Evolutionary conservation across 306 rosid species (phyloP), one percentile per base, ranked within the genome.

Genomic region (Malus sylvestris): DNA sequence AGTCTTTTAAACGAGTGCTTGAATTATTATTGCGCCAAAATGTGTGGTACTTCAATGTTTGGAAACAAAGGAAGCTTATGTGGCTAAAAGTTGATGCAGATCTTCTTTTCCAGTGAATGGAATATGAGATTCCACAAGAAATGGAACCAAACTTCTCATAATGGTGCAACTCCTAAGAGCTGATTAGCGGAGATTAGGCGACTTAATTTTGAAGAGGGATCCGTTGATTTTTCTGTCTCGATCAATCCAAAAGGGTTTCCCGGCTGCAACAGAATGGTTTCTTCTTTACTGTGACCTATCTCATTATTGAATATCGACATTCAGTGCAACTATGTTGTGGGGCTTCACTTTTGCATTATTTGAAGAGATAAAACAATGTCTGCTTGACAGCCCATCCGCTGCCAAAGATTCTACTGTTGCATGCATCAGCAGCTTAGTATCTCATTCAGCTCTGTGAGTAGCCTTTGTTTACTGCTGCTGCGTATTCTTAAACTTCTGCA

Each of bases 341-440:
- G 71, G 60, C 35, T 58, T 45, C 60, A 8, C 23, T 13, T 74
- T 59, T 71, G 44, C 63, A 23, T 51, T 18, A 55, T 55, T 55
- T 53, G 42, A 61, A 19, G 27, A 60, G 58, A 23, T 40, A 23
- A 67, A 32, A 23, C 19, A 25, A 59, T 68, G 75, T 60, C 76
- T 74, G 58, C 70, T 66, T 40, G 75, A 60, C 71, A 58, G 33
- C 58, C 71, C 64, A 49, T 74, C 62, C 55, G 53, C 65, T 18
- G 64, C 57, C 59, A 68, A 44, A 42, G n/a, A 44, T 29, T 35
- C 58, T n/a, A 49, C 70, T 46, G 53, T 67, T 53, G 74, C 53
- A 16, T 25, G 52, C 62, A 38, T 59, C 10, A n/a, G 67, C 68
- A 38, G 57, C 68, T 73, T 20, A 38, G 10, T 25, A 40, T 59